Evolutionary conservation across 2,329 filamentous ascomycete genomes (phyloP), one percentile per base, ranked within the genome.

Genomic region (Grosmannia huntii): DNA sequence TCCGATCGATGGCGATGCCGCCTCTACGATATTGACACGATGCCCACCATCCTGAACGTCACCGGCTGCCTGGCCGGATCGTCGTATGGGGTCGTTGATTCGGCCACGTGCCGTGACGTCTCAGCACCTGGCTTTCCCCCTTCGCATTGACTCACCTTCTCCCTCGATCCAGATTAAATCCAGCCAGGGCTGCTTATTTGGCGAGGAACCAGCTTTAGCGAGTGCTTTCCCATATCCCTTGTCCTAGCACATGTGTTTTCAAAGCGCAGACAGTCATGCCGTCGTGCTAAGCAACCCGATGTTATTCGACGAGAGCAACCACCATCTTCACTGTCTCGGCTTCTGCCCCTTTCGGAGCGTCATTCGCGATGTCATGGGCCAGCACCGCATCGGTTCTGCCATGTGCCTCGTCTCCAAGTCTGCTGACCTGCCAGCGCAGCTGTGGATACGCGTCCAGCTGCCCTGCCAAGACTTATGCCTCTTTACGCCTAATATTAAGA

Each of bases 401-500:
- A 62, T 74, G 49, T 66, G 71, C 25, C 71, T 75, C 25, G 69
- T 66, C 50, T 72, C 72, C 57, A 72, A 74, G 54, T 68, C 75
- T 63, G 70, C 68, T 31, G 68, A 68, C 41, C 60, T 64, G 10
- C 62, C 66, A 21, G 66, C 66, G 11, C 70, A 71, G 64, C 61
- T 62, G 25, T 74, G 72, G 71, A 68, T 72, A 27, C 57, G 64
- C 9, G 57, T 59, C 6, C 61, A 69, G 60, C 62, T 73, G 44
- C 28, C 70, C 70, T 44, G 64, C 65, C 27, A 62, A 65, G 57
- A 67, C 61, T 1, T 73, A 71, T 65, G 71, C 69, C 4, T 69
- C 70, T 4, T 66, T 68, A 46, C 60, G 60, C 31, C 31, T 33
- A 33, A 33, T 33, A 33, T 6, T 21, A 59, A n/a, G 44, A 48